Conservation (phyloP, 2,329 filamentous ascomycete species). For the Aspergillus ustus region DNA sequence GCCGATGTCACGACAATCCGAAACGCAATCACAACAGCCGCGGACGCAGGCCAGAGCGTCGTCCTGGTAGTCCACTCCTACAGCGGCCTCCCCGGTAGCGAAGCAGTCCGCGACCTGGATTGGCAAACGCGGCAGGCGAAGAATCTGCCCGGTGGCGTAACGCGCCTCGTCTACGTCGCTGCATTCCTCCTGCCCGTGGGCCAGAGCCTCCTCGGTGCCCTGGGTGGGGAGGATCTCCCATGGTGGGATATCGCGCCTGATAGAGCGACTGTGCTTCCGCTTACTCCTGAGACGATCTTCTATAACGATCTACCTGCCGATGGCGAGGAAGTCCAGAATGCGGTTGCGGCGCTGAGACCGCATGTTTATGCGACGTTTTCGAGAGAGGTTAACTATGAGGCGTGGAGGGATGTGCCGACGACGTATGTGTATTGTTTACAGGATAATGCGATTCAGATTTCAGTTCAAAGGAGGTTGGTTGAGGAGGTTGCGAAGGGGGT, state of each 20-base stretch:
- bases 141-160: neutral
- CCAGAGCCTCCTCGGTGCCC: neutral
- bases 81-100: neutral
- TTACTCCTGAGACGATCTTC: slow-evolving; percentile 1
- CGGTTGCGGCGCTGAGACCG: neutral
- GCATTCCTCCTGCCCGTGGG: slow-evolving; percentile 8
- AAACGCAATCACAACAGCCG: neutral
- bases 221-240: slow-evolving; percentile 1
- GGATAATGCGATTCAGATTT: slow-evolving; percentile 6
- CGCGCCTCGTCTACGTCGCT: neutral
- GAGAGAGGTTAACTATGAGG: neutral
- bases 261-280: neutral
- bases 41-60: neutral
- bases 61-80: slow-evolving; percentile 15
- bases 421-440: slow-evolving; percentile 15
- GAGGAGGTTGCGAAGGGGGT: slow-evolving; percentile 7
- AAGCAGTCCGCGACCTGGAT: slow-evolving; percentile 4
- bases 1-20: neutral
- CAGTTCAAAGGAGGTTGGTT: slow-evolving; percentile 10
- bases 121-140: neutral
- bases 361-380: slow-evolving; percentile 8
- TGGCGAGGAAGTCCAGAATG: neutral
- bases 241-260: slow-evolving; percentile 8
- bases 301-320: slow-evolving; percentile 10
- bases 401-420: slow-evolving; percentile 9